These are phyloP conservation scores for Botrytis cinerea DNA, from an alignment of 2,329 filamentous ascomycete genomes.

Conservation along the genomic window DNA sequence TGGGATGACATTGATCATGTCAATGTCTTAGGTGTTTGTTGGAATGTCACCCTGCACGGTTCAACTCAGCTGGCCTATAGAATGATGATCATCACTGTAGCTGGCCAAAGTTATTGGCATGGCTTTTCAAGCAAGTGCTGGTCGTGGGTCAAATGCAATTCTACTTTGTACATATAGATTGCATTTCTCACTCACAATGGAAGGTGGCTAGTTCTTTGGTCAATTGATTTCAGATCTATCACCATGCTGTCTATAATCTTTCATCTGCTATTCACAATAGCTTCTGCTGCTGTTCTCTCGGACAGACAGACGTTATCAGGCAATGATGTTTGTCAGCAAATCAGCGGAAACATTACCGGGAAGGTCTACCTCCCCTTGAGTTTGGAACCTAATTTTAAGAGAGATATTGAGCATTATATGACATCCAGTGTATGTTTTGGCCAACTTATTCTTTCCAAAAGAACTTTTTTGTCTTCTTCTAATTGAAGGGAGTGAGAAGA, in stretches of 20 bases:
- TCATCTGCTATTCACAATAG: slow-evolving; percentile 1
- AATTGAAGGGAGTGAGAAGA: neutral
- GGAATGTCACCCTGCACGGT: neutral
- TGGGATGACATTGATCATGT: neutral
- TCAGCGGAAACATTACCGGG: slow-evolving; percentile 4
- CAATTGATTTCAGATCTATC: neutral
- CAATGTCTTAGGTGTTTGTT: neutral
- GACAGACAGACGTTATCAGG: neutral
- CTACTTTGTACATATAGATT: neutral
- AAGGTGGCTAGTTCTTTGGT: neutral
- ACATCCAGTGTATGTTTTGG: slow-evolving; percentile 30
- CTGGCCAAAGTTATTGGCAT: neutral
- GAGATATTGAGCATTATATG: slow-evolving; percentile 38
- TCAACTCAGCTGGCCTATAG: neutral
- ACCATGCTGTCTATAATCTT: slow-evolving; percentile 5
- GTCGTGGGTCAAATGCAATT: neutral
- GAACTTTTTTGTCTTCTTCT: neutral
- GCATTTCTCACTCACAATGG: neutral
- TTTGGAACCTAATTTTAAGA: slow-evolving; percentile 21
- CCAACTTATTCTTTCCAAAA: neutral
- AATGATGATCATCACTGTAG: neutral
- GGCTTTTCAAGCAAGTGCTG: slow-evolving; percentile 3
- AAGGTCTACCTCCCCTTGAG: slow-evolving; percentile 1
- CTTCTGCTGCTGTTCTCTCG: neutral
- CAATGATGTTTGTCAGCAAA: slow-evolving; percentile 22